These are phyloP conservation scores for Trematosphaeria pertusa DNA, from an alignment of 2,329 filamentous ascomycete species.

Conservation along the genomic window DNA sequence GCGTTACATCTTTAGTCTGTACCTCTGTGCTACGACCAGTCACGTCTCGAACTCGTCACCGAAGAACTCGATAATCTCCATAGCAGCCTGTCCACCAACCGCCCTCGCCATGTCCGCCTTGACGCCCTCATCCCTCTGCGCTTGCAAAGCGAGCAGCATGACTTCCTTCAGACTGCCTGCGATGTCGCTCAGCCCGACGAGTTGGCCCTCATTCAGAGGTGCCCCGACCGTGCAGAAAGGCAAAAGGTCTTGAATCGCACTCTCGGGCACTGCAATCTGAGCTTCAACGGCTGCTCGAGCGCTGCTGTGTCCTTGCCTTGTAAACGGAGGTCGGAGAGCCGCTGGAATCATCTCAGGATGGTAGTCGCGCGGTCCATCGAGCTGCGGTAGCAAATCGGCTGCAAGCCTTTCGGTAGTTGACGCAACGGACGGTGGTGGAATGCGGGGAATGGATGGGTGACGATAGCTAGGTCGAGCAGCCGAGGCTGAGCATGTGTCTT, in stretches of 20 bases:
- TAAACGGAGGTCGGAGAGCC: not conserved
- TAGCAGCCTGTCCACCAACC: slow-evolving; percentile 28
- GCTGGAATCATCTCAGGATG: not conserved
- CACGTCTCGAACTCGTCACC: slow-evolving; percentile 41
- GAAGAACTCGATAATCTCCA: slow-evolving; percentile 41
- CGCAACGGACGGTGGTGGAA: not conserved
- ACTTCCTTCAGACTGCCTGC: slow-evolving; percentile 42
- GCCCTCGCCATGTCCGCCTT: slow-evolving; percentile 23
- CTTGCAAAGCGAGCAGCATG: slow-evolving; percentile 33
- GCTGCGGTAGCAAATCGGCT: slow-evolving; percentile 3
- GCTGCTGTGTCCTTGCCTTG: not conserved
- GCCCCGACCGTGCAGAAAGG: slow-evolving; percentile 37
- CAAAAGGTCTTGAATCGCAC: slow-evolving; percentile 29
- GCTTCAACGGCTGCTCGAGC: not conserved
- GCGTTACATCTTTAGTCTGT: too few relatives aligned
- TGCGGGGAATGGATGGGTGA: not conserved
- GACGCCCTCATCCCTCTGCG: slow-evolving; percentile 21
- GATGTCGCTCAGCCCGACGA: slow-evolving; percentile 41
- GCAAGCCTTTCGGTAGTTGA: not conserved
- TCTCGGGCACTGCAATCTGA: slow-evolving; percentile 1
- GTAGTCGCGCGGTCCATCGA: slow-evolving; percentile 17
- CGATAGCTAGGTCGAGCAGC: too few relatives aligned
- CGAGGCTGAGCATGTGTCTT: too few relatives aligned
- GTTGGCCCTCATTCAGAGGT: slow-evolving; percentile 30
- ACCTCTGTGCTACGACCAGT: too few relatives aligned